Base-by-base conservation (phyloP, 805 yeast species). In the Cyberlindnera xylosilytica region DNA sequence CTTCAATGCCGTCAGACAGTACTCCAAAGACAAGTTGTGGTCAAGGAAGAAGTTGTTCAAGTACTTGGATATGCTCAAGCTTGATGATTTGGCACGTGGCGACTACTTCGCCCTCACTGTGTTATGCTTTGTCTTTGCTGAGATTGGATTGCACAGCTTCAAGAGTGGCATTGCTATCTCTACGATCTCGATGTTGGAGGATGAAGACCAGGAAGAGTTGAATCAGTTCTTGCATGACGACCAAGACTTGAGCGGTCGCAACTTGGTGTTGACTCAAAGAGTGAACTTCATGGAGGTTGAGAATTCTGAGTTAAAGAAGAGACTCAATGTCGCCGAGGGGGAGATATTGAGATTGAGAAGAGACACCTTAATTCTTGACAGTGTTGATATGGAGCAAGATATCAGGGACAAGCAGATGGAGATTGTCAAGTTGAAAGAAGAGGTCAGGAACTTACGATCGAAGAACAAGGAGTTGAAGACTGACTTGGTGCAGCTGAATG, bases 141-240 rank as follows among this genome's bases (percentile, higher is more conserved):
- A 53, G 29, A 39, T 47, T 35, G 55, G 51, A 2, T 13, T 51
- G 2, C 44, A 46, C 45, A 30, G 59, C 46, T 34, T 47, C 45
- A 46, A 32, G 44, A 49, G 42, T 12, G 36, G 37, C 34, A 44
- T 43, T 28, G 32, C 42, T n/a, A 38, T 46, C 5, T 41, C 53
- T 3, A 31, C 44, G 11, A 29, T 51, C 11, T 44, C 50, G 2
- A 34, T 34, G 20, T 40, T 44, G 22, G 38, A 39, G 8, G 55
- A 47, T 15, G 47, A 38, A 3, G 48, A 50, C 24, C 45, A 47
- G 30, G 24, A 9, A 31, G 42, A 38, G 35, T 49, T 45, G 47
- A 46, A 40, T 32, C 47, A 17, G 31, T 47, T 34, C 36, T 50
- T 46, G 43, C 46, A 48, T 47, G 60, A 50, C 35, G 54, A 35